phyloP scores from a whole-genome alignment of 371 early-diverging fungal genomes.

The Mucor plumbeus region DNA sequence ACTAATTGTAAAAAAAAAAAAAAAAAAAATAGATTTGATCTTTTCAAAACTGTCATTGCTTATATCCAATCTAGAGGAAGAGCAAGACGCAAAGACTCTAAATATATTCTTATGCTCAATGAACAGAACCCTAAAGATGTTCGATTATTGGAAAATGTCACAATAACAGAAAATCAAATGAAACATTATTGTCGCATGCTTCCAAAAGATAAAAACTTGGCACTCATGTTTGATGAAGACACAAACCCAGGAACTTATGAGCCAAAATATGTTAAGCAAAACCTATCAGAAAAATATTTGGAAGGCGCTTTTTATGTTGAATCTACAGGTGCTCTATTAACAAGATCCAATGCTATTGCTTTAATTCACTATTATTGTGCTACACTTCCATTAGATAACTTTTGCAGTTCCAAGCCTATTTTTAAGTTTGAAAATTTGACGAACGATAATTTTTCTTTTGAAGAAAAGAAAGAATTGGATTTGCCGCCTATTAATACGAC shows the following conservation, averaged over 20 bases:
- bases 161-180: conserved; percentile 54
- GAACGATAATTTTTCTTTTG: not conserved
- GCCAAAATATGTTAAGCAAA: not conserved
- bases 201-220: conserved; percentile 45
- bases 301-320: not conserved
- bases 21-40: conserved; percentile 66
- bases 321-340: not conserved
- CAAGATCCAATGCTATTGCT: conserved; percentile 6
- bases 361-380: conserved; percentile 12
- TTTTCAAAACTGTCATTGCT: conserved; percentile 64
- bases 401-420: conserved; percentile 15
- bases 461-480: not conserved
- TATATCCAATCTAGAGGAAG: conserved; percentile 93
- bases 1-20: too few relatives aligned
- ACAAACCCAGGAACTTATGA: not conserved
- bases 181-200: conserved; percentile 47
- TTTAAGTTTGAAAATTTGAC: not conserved
- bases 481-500: not conserved
- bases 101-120: conserved; percentile 76
- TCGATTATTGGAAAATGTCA: conserved; percentile 37
- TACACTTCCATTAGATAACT: conserved; percentile 11
- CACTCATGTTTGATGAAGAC: not conserved
- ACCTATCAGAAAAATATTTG: not conserved
- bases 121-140: conserved; percentile 42
- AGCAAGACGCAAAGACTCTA: conserved; percentile 73